A percentile compares a stretch with the other conserved stretches of the same genome.
These are phyloP conservation scores for Nakaseomyces delphensis DNA, from an alignment of 1,139 yeast genomes.

Conservation along the genomic window DNA sequence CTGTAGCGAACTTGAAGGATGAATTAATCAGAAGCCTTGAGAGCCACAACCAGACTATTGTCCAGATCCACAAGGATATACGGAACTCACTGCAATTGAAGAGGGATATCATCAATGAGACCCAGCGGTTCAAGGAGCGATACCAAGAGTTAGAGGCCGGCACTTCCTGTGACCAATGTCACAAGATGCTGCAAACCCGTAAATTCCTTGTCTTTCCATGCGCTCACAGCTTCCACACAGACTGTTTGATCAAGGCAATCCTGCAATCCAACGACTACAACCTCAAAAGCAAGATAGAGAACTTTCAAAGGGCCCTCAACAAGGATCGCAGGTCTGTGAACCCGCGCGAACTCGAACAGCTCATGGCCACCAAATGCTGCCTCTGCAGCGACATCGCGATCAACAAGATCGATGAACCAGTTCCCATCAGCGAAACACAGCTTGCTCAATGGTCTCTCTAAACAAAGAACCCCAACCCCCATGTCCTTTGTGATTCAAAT, in stretches of 20 bases:
- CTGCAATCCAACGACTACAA: constrained; percentile 59
- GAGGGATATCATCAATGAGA: constrained; percentile 50
- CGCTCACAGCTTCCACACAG: constrained; percentile 82
- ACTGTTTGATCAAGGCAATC: constrained; percentile 61
- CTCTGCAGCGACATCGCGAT: constrained; percentile 74
- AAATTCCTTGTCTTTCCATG: constrained; percentile 84
- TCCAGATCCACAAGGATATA: constrained; percentile 64
- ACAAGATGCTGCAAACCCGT: constrained; percentile 56
- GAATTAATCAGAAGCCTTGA: constrained; percentile 76
- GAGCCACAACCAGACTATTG: constrained; percentile 57
- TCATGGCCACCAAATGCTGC: constrained; percentile 61
- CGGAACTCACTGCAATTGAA: constrained; percentile 61
- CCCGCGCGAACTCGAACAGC: constrained; percentile 41
- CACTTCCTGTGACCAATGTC: constrained; percentile 70
- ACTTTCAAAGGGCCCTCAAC: constrained; percentile 40
- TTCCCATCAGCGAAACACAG: constrained; percentile 24
- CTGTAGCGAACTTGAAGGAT: constrained; percentile 74
- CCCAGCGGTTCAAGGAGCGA: constrained; percentile 41
- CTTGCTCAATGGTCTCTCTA: constrained; percentile 23
- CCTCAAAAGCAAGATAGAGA: constrained; percentile 52
- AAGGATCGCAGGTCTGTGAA: constrained; percentile 25
- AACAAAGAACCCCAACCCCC: too few species aligned
- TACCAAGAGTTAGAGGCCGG: constrained; percentile 69
- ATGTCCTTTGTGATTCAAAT: too few species aligned
- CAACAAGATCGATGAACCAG: constrained; percentile 55